Conservation (phyloP, 176 grass and related monocot species). For the Bonia amplexicaulis region DNA sequence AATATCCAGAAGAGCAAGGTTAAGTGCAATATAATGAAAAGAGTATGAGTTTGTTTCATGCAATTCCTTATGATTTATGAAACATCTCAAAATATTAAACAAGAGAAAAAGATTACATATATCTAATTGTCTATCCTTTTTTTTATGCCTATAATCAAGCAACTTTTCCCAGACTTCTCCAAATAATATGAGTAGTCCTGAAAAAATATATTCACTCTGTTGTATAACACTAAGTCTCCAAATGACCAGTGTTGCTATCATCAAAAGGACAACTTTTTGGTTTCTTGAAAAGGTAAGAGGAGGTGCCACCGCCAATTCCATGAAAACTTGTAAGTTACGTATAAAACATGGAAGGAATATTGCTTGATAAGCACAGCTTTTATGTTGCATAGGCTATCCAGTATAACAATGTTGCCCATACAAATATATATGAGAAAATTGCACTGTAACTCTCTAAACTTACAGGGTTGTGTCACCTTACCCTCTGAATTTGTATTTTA, state of each 20-base stretch:
- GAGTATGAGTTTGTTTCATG: neutral
- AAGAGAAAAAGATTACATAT: neutral
- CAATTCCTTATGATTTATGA: neutral
- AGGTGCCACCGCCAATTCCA: neutral
- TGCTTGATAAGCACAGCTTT: neutral
- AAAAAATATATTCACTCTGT: neutral
- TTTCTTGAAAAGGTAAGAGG: neutral
- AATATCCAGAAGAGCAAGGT: neutral
- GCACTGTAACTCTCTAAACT: too few species aligned
- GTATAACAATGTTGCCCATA: neutral
- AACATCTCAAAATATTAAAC: constrained; percentile 11
- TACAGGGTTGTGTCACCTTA: too few species aligned
- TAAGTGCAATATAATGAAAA: neutral
- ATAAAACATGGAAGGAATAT: neutral
- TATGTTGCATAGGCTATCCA: neutral
- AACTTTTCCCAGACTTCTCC: neutral
- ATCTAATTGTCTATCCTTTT: neutral
- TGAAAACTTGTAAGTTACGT: neutral
- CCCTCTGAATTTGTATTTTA: too few species aligned
- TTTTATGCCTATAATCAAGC: neutral
- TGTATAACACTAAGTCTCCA: neutral
- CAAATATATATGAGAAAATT: neutral
- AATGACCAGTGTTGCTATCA: neutral
- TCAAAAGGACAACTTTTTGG: neutral
- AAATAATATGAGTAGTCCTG: neutral